phyloP scores from a whole-genome alignment of 2,329 filamentous ascomycete genomes.

The Anisogramma anomala region DNA sequence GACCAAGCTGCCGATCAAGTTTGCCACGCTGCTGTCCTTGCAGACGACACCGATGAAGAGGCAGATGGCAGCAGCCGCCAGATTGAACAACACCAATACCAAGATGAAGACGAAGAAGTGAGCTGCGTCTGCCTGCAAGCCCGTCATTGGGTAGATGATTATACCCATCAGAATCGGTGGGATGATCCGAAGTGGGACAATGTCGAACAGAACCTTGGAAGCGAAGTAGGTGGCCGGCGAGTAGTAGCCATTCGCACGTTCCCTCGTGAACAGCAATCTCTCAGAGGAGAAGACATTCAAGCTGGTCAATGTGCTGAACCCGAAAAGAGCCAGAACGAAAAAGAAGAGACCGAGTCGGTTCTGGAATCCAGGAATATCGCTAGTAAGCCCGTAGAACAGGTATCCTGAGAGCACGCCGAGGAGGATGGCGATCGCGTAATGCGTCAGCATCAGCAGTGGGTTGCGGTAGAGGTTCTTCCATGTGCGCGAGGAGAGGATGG shows the following conservation, averaged over 20 bases:
- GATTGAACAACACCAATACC: slow-evolving; percentile 88
- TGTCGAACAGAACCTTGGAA: slow-evolving; percentile 96
- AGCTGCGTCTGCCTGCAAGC: slow-evolving; percentile 65
- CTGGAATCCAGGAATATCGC: slow-evolving; percentile 95
- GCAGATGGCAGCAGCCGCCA: slow-evolving; percentile 86
- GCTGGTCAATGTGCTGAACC: slow-evolving; percentile 90
- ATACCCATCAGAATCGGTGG: slow-evolving; percentile 90
- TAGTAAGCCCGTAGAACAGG: slow-evolving; percentile 90
- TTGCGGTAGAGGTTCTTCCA: slow-evolving; percentile 98
- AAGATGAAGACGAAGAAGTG: slow-evolving; percentile 89
- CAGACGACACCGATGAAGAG: slow-evolving; percentile 94
- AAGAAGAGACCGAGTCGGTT: slow-evolving; percentile 96
- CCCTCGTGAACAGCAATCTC: slow-evolving; percentile 78
- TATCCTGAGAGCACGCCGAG: slow-evolving; percentile 90
- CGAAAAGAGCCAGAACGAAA: slow-evolving; percentile 89
- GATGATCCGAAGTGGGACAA: slow-evolving; percentile 84
- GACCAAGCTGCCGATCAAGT: slow-evolving; percentile 83
- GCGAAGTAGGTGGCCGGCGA: slow-evolving; percentile 86
- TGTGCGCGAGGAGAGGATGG: slow-evolving; percentile 78
- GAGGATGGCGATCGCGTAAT: slow-evolving; percentile 93
- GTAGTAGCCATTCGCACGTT: slow-evolving; percentile 95
- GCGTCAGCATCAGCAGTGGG: slow-evolving; percentile 94
- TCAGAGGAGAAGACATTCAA: slow-evolving; percentile 89
- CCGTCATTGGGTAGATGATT: slow-evolving; percentile 97
- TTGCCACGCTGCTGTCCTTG: slow-evolving; percentile 82